A percentile compares a stretch with the other conserved stretches of the same genome.
These are phyloP conservation scores for Laetiporus sulphureus DNA, from an alignment of 1,284 basidiomycete species.

Conservation along the genomic window DNA sequence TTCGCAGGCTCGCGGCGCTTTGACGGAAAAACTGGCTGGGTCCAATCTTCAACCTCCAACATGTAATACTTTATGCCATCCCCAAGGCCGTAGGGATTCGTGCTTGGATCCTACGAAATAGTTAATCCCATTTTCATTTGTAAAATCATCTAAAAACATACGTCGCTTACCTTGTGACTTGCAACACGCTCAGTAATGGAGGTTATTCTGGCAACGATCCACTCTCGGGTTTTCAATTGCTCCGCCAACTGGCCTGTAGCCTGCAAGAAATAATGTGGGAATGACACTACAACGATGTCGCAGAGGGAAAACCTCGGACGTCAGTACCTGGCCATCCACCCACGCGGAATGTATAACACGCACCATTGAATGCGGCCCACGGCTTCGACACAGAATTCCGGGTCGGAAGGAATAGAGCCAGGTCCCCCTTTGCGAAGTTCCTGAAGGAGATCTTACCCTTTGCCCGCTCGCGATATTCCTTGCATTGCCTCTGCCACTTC, in stretches of 20 bases:
- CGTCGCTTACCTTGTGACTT: conserved; percentile 58
- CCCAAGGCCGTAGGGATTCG: conserved; percentile 76
- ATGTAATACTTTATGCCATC: conserved; percentile 91
- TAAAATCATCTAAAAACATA: background rate
- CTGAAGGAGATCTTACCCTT: conserved; percentile 93
- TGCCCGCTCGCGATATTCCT: conserved; percentile 86
- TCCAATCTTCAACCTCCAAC: conserved; percentile 92
- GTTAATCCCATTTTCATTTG: background rate
- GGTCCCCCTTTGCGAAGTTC: conserved; percentile 88
- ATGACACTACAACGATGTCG: conserved; percentile 57
- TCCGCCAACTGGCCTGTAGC: conserved; percentile 81
- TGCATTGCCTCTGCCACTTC: conserved; percentile 96
- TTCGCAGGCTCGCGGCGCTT: conserved; percentile 51
- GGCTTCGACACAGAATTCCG: conserved; percentile 88
- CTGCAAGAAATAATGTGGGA: conserved; percentile 95
- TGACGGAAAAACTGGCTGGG: conserved; percentile 55
- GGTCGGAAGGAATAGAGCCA: conserved; percentile 94
- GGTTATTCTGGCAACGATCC: conserved; percentile 91
- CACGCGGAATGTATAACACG: conserved; percentile 19
- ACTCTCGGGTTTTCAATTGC: conserved; percentile 81
- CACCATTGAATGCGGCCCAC: conserved; percentile 97
- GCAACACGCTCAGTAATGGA: conserved; percentile 84
- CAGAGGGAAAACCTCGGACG: conserved; percentile 29
- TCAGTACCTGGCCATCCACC: conserved; percentile 19
- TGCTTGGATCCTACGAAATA: conserved; percentile 52